Percentiles rank a stretch among this genome's conserved stretches.
Evolutionary conservation across 2,329 filamentous ascomycete genomes (phyloP).

Genomic region (Clarireedia paspali): DNA sequence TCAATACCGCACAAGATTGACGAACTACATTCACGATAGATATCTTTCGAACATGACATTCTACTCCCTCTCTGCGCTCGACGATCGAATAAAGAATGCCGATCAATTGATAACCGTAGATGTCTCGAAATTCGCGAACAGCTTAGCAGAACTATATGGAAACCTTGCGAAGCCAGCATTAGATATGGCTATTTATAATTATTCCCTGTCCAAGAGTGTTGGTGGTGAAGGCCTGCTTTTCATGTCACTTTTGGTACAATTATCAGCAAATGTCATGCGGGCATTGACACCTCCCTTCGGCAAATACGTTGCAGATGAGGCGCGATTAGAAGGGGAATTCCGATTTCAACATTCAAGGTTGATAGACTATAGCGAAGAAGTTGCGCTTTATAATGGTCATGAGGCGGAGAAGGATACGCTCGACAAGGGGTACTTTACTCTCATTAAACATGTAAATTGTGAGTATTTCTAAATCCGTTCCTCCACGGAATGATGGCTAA

Average conservation of each 20-base stretch:
- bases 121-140: conserved; percentile 93
- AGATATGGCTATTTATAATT: conserved; percentile 96
- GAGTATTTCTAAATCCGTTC: not conserved
- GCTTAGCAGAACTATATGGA: conserved; percentile 87
- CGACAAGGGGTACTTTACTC: conserved; percentile 96
- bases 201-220: conserved; percentile 87
- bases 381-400: conserved; percentile 86
- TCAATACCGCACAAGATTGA: conserved; percentile 86
- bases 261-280: conserved; percentile 86
- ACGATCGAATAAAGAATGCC: conserved; percentile 97
- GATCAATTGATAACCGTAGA: conserved; percentile 97
- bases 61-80: conserved; percentile 88
- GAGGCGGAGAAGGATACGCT: conserved; percentile 92
- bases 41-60: conserved; percentile 98
- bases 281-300: conserved; percentile 92
- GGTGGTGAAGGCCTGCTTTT: conserved; percentile 92
- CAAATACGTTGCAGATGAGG: conserved; percentile 95
- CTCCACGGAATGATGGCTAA: not conserved
- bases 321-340: conserved; percentile 90
- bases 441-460: conserved; percentile 94
- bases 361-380: conserved; percentile 93
- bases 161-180: conserved; percentile 91
- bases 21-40: conserved; percentile 89
- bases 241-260: conserved; percentile 88
- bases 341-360: conserved; percentile 88